Base-by-base conservation (phyloP, 345 rosid species). In the Isatis tinctoria region DNA sequence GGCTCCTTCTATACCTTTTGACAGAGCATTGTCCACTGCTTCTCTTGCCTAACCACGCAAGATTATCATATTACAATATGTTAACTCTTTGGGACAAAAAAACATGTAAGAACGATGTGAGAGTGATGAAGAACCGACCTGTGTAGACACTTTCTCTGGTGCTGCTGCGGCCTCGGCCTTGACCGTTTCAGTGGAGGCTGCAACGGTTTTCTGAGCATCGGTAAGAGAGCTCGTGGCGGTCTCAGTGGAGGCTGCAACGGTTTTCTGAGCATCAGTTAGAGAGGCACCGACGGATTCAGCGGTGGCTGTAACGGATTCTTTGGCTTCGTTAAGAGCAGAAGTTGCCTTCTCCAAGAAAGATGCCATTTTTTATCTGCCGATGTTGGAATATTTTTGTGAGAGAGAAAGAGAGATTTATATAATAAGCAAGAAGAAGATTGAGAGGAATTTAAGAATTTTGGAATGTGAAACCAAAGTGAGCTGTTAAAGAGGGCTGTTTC, bases 401-500 rank as follows among this genome's bases (percentile, higher is more conserved):
- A 70, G 72, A 71, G 47, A 70, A 27, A 71, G 3, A 71, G 54
- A 48, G 67, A 71, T 30, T 54, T 65, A 70, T 77, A 76, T 63
- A 75, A 22, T 13, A 17, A 35, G 14, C 12, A 36, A 51, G 39
- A 16, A 52, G 27, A 49, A 60, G 74, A 61, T 35, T 62, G 37
- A 35, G 60, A 74, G 43, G 60, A 65, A 67, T 73, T 39, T 54
- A 40, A 32, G 63, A 73, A 73, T 44, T 64, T 74, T 24, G 62
- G 69, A 68, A 74, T 75, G 64, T 61, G 74, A 74, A 74, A 67
- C 4, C 30, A 68, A 68, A 68, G 53, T 75, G 79, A 76, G 79
- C 79, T 76, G 75, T 76, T 70, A 53, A 61, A 68, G 70, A 75
- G 5, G 63, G 69, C 74, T 75, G 30, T 63, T 54, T 76, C 79